These are phyloP conservation scores for Paraurostyla sp. DNA, from an alignment of 73 alveolate species.

Conservation along the genomic window DNA sequence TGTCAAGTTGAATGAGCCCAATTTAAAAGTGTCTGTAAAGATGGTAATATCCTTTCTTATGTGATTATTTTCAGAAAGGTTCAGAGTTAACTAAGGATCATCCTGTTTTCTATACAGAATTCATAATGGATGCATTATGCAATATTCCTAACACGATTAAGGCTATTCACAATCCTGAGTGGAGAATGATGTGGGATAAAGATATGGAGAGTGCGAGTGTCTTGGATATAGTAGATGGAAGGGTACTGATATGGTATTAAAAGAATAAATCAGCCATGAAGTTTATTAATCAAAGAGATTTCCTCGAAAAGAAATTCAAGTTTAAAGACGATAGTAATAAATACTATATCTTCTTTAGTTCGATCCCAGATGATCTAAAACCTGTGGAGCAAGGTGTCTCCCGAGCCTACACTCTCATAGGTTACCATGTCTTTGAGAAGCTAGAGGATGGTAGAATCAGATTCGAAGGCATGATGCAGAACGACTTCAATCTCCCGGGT, in stretches of 20 bases:
- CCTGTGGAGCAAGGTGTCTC: slow-evolving; percentile 9
- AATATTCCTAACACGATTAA: neutral
- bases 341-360: neutral
- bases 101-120: neutral
- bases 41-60: neutral
- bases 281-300: slow-evolving; percentile 25
- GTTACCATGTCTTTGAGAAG: slow-evolving; percentile 18
- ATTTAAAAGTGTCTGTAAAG: neutral
- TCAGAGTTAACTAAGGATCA: slow-evolving; percentile 8
- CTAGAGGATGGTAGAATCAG: slow-evolving; percentile 37
- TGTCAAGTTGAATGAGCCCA: slow-evolving; percentile 35
- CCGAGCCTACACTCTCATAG: slow-evolving; percentile 24
- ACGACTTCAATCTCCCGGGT: slow-evolving; percentile 46
- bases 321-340: neutral
- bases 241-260: slow-evolving; percentile 22
- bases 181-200: slow-evolving; percentile 54
- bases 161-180: slow-evolving; percentile 43
- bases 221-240: neutral
- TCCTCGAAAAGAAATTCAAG: slow-evolving; percentile 36
- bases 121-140: neutral
- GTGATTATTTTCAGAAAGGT: slow-evolving; percentile 32
- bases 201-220: slow-evolving; percentile 40
- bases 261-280: slow-evolving; percentile 29
- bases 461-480: slow-evolving; percentile 21
- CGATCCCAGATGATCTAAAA: slow-evolving; percentile 7